Evolutionary conservation across 2,329 filamentous ascomycete genomes (phyloP).

Genomic region (Colletotrichum cuscutae): DNA sequence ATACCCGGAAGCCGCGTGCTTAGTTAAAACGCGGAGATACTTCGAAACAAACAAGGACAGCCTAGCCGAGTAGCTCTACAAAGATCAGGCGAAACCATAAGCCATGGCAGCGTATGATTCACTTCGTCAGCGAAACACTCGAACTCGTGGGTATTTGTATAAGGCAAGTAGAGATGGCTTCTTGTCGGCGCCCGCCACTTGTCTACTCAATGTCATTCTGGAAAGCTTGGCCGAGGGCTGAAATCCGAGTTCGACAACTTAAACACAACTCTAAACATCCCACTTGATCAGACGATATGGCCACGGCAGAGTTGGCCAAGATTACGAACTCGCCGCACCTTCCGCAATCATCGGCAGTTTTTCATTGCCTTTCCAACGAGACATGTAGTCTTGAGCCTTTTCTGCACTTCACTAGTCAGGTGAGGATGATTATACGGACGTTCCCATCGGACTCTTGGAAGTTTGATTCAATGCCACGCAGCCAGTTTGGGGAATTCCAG

Average conservation of each 20-base stretch:
- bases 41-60: constrained; percentile 6
- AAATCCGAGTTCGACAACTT: background rate
- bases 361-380: background rate
- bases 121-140: constrained; percentile 1
- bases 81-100: constrained; percentile 3
- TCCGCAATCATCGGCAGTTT: background rate
- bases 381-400: background rate
- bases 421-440: background rate
- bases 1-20: background rate
- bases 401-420: background rate
- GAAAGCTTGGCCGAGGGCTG: background rate
- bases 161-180: background rate
- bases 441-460: constrained; percentile 19
- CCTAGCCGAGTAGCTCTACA: background rate
- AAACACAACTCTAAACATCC: background rate
- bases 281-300: constrained; percentile 2
- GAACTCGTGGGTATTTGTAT: background rate
- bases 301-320: background rate
- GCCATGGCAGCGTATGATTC: background rate
- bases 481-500: constrained; percentile 5
- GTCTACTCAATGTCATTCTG: background rate
- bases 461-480: background rate
- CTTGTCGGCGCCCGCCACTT: background rate
- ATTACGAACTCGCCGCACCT: background rate
- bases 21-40: background rate